Percentiles rank a stretch among this genome's conserved stretches.
These are phyloP conservation scores for Ustilago bromivora DNA, from an alignment of 1,284 basidiomycete species.

Conservation along the genomic window DNA sequence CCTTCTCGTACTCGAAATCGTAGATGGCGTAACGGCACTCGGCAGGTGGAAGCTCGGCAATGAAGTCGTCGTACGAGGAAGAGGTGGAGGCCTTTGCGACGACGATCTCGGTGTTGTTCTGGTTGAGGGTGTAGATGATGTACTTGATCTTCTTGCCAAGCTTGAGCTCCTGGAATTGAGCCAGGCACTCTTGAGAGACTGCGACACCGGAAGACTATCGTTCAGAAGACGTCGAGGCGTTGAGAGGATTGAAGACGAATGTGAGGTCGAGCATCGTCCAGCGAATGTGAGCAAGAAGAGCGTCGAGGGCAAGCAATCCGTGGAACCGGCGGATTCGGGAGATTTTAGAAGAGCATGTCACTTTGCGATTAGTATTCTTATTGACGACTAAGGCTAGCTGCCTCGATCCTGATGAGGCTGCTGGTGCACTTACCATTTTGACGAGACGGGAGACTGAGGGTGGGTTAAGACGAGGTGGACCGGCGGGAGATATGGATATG, in stretches of 20 bases:
- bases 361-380: background rate
- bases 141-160: conserved; percentile 85
- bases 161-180: conserved; percentile 82
- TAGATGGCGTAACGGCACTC: conserved; percentile 92
- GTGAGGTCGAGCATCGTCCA: background rate
- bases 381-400: background rate
- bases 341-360: background rate
- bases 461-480: background rate
- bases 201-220: conserved; percentile 81
- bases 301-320: background rate
- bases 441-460: background rate
- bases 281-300: background rate
- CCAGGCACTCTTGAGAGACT: conserved; percentile 76
- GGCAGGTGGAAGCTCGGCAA: conserved; percentile 79
- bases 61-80: conserved; percentile 81
- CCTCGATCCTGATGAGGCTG: background rate
- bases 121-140: conserved; percentile 83
- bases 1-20: conserved; percentile 88
- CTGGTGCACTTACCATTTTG: conserved; percentile 9
- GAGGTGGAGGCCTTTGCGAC: conserved; percentile 64
- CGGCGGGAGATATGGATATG: conserved; percentile 2
- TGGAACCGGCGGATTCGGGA: background rate
- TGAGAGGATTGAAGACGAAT: background rate
- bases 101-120: conserved; percentile 75
- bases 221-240: background rate